A percentile compares a stretch with the other conserved stretches of the same genome.
phyloP scores from a whole-genome alignment of 345 rosid genomes.

The Combretum micranthum region DNA sequence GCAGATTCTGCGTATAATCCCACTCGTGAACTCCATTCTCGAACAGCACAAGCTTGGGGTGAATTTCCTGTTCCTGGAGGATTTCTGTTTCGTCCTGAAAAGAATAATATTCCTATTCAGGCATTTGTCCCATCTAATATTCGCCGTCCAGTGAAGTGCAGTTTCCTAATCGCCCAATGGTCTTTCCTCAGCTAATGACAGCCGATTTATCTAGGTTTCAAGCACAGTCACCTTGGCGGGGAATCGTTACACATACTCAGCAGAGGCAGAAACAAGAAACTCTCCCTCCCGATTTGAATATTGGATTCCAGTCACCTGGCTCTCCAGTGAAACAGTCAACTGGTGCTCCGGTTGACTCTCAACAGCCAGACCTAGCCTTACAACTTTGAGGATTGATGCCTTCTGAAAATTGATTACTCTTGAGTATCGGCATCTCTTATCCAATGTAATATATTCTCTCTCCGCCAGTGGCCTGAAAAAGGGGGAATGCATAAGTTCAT shows the following conservation, averaged over 20 bases:
- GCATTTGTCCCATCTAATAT: constrained; percentile 44
- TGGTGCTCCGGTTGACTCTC: constrained; percentile 63
- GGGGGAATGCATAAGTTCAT: no score
- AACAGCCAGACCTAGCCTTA: constrained; percentile 92
- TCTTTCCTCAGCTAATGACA: constrained; percentile 45
- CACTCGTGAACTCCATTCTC: constrained; percentile 43
- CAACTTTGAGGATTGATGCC: constrained; percentile 43
- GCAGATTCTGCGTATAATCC: constrained; percentile 61
- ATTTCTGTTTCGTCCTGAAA: constrained; percentile 45
- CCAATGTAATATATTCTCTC: no score
- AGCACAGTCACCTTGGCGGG: constrained; percentile 56
- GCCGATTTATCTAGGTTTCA: constrained; percentile 60
- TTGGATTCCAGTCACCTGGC: constrained; percentile 77
- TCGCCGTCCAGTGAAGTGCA: constrained; percentile 31
- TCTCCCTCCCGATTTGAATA: constrained; percentile 82
- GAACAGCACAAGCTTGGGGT: constrained; percentile 31
- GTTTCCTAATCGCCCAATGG: constrained; percentile 36
- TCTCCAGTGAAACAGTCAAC: constrained; percentile 81
- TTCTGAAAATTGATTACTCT: neutral
- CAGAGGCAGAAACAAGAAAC: constrained; percentile 58
- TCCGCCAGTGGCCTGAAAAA: no score
- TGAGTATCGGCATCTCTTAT: neutral
- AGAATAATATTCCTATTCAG: constrained; percentile 45
- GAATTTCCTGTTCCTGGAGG: constrained; percentile 41
- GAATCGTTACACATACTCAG: constrained; percentile 43